Percentiles rank a stretch among this genome's conserved stretches.
phyloP scores from a whole-genome alignment of 257 asterid species.

The Ocimum tenuiflorum region DNA sequence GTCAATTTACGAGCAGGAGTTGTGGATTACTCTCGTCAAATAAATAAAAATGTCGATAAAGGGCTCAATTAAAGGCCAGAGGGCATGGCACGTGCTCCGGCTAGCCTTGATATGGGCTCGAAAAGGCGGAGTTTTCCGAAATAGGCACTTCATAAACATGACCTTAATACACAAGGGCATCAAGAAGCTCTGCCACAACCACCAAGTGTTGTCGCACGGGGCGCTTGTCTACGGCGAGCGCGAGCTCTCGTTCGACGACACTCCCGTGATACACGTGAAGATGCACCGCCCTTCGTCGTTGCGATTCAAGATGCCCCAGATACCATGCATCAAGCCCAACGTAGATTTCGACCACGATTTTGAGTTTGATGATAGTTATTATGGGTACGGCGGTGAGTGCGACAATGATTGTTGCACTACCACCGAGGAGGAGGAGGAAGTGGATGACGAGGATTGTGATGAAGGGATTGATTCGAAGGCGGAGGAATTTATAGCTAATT shows the following conservation, averaged over 20 bases:
- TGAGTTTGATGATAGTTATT: conserved; percentile 21
- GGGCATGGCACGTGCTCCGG: conserved; percentile 56
- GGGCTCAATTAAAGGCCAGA: conserved; percentile 24
- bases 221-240: conserved; percentile 54
- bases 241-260: conserved; percentile 58
- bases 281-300: conserved; percentile 77
- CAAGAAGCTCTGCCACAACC: conserved; percentile 37
- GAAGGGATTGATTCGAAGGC: conserved; percentile 70
- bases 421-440: conserved; percentile 1
- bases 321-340: conserved; percentile 64
- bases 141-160: conserved; percentile 29
- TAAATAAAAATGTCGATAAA: conserved; percentile 33
- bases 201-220: conserved; percentile 5
- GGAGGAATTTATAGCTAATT: conserved; percentile 65
- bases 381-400: not conserved
- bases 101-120: conserved; percentile 62
- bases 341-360: conserved; percentile 65
- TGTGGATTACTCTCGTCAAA: not conserved
- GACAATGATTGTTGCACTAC: not conserved
- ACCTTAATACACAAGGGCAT: conserved; percentile 37
- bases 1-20: no score
- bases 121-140: conserved; percentile 41
- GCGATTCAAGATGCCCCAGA: conserved; percentile 55
- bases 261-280: conserved; percentile 48
- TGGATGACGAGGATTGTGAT: conserved; percentile 11